Conservation (phyloP, 1,139 yeast species). For the Lodderomyces jiufengensis region DNA sequence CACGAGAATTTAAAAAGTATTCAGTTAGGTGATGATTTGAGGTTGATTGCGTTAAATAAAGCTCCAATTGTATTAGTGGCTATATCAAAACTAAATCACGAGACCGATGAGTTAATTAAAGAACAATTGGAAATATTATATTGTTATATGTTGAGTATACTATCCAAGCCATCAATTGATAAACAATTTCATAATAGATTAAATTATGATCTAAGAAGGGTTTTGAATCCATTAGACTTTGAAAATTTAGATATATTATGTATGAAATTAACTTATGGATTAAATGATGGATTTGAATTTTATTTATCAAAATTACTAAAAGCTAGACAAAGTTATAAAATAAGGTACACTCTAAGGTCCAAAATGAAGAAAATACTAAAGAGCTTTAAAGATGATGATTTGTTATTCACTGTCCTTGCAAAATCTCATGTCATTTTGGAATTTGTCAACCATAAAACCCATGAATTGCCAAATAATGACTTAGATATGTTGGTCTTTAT, state of each 20-base stretch:
- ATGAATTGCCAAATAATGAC: slow-evolving; percentile 31
- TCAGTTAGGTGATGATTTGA: slow-evolving; percentile 31
- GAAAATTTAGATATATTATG: slow-evolving; percentile 63
- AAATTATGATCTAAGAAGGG: slow-evolving; percentile 77
- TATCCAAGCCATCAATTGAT: slow-evolving; percentile 71
- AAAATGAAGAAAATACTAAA: slow-evolving; percentile 20
- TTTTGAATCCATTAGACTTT: slow-evolving; percentile 67
- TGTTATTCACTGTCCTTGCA: slow-evolving; percentile 32
- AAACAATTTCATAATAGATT: slow-evolving; percentile 68
- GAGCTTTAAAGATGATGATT: slow-evolving; percentile 19
- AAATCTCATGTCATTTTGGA: slow-evolving; percentile 25
- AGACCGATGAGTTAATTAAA: slow-evolving; percentile 30
- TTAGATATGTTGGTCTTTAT: slow-evolving; percentile 28
- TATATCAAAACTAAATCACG: slow-evolving; percentile 49
- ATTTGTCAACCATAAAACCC: slow-evolving; percentile 34
- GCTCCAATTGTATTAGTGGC: slow-evolving; percentile 76
- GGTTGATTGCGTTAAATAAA: slow-evolving; percentile 59
- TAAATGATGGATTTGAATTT: slow-evolving; percentile 15
- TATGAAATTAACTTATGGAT: slow-evolving; percentile 45
- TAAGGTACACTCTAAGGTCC: slow-evolving; percentile 33
- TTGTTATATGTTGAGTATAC: slow-evolving; percentile 73
- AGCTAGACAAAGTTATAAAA: slow-evolving; percentile 28
- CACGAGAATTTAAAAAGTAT: slow-evolving; percentile 29
- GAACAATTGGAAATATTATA: slow-evolving; percentile 74
- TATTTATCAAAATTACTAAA: slow-evolving; percentile 28